Evolutionary conservation across 2,329 filamentous ascomycete species (phyloP).

Genomic region (Xylariaceae sp.): DNA sequence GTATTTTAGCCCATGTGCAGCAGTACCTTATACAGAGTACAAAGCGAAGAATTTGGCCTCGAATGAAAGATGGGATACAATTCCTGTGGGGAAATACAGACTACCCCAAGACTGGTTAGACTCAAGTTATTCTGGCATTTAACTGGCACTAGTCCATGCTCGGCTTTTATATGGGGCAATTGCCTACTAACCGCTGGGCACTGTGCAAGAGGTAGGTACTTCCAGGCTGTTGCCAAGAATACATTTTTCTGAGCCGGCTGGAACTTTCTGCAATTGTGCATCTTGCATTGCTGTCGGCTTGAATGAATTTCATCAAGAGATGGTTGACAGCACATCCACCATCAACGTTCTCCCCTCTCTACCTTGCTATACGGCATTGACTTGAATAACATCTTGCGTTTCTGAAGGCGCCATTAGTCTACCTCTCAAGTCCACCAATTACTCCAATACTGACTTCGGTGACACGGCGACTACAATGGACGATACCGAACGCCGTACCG

Average conservation of each 20-base stretch:
- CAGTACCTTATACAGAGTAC: too few species aligned
- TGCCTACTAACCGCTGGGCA: neutral
- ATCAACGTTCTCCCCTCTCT: too few species aligned
- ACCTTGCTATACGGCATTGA: too few species aligned
- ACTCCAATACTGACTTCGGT: neutral
- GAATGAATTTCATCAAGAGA: too few species aligned
- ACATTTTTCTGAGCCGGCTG: slow-evolving; percentile 13
- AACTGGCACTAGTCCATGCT: neutral
- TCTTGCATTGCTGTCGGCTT: slow-evolving; percentile 13
- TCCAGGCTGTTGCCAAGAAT: slow-evolving; percentile 9
- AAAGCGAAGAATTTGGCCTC: too few species aligned
- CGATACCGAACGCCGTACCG: slow-evolving; percentile 65
- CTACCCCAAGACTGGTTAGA: neutral
- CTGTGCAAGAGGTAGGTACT: neutral
- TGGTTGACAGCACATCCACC: too few species aligned
- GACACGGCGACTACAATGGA: slow-evolving; percentile 52
- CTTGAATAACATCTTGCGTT: too few species aligned
- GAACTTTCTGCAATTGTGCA: slow-evolving; percentile 14
- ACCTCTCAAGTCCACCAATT: slow-evolving; percentile 2
- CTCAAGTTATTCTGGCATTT: neutral
- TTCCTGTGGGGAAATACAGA: too few species aligned
- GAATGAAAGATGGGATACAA: too few species aligned
- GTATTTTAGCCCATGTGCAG: too few species aligned
- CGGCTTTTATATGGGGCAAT: neutral
- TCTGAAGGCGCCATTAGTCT: too few species aligned